Conservation (phyloP, 1,139 yeast species). For the Scheffersomyces stambukii region DNA sequence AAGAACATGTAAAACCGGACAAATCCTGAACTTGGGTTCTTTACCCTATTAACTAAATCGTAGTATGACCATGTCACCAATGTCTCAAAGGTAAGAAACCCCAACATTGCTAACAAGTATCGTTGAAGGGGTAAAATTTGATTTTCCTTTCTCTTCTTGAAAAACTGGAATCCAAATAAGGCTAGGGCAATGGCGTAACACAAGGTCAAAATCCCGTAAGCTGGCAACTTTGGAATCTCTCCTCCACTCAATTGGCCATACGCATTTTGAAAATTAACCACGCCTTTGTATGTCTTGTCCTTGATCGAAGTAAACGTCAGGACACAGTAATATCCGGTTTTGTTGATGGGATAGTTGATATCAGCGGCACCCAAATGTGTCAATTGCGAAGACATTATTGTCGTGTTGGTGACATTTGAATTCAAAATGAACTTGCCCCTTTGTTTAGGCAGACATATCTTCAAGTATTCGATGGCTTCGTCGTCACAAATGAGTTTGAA, state of each 20-base stretch:
- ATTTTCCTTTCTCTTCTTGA: conserved; percentile 68
- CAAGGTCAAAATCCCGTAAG: conserved; percentile 82
- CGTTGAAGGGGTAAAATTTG: conserved; percentile 89
- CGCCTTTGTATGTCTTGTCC: conserved; percentile 51
- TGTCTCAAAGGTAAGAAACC: conserved; percentile 79
- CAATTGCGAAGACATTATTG: conserved; percentile 55
- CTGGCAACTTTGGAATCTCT: conserved; percentile 86
- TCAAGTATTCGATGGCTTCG: conserved; percentile 51
- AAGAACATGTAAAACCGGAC: conserved; percentile 72
- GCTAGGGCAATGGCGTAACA: conserved; percentile 79
- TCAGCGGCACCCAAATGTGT: conserved; percentile 57
- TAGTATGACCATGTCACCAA: conserved; percentile 89
- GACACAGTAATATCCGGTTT: conserved; percentile 91
- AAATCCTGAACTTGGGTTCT: conserved; percentile 51
- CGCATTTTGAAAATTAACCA: conserved; percentile 80
- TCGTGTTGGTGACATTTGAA: conserved; percentile 42
- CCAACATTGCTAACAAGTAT: conserved; percentile 81
- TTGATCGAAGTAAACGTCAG: conserved; percentile 53
- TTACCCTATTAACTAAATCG: conserved; percentile 68
- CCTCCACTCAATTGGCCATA: conserved; percentile 86
- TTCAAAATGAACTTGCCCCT: conserved; percentile 60
- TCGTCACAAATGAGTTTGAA: conserved; percentile 72
- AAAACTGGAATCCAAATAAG: conserved; percentile 80
- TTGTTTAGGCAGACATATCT: conserved; percentile 51
- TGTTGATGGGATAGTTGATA: conserved; percentile 57